Conservation (phyloP, 805 yeast species). For the Ogataea pignaliae region DNA sequence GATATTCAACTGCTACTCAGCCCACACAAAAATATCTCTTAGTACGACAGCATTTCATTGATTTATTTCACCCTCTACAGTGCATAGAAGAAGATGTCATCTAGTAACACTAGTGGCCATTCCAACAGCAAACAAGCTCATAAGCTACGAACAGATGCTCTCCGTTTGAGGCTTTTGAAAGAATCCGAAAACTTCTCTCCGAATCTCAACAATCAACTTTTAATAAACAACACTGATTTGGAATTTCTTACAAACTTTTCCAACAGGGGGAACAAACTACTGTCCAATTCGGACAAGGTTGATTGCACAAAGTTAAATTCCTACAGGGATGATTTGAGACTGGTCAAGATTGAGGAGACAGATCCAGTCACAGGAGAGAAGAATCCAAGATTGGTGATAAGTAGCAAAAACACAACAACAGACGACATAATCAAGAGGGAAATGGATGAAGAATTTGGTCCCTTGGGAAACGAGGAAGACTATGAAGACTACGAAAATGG, state of each 20-base stretch:
- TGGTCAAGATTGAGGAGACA: slow-evolving; percentile 15
- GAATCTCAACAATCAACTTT: slow-evolving; percentile 4
- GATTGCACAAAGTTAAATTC: slow-evolving; percentile 22
- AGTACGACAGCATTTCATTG: no score
- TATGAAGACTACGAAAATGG: slow-evolving; percentile 12
- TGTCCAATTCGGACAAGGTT: slow-evolving; percentile 20
- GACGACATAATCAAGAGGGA: slow-evolving; percentile 23
- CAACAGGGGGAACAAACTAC: slow-evolving; percentile 31
- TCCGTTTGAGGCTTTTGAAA: slow-evolving; percentile 21
- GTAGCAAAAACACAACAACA: slow-evolving; percentile 22
- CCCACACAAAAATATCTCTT: no score
- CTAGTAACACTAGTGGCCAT: background rate
- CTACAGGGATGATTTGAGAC: slow-evolving; percentile 16
- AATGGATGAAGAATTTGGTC: slow-evolving; percentile 27
- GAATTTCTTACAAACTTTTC: slow-evolving; percentile 17
- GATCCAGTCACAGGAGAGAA: slow-evolving; percentile 14
- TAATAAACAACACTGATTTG: slow-evolving; percentile 11
- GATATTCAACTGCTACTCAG: no score
- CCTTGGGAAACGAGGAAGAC: slow-evolving; percentile 13
- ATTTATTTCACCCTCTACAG: no score
- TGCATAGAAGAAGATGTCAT: background rate
- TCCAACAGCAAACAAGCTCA: slow-evolving; percentile 1
- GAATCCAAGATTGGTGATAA: slow-evolving; percentile 21
- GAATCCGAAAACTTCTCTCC: slow-evolving; percentile 11
- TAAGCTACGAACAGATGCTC: slow-evolving; percentile 18